Evolutionary conservation across 2,329 filamentous ascomycete genomes (phyloP).

Genomic region (Diaporthe sp.): DNA sequence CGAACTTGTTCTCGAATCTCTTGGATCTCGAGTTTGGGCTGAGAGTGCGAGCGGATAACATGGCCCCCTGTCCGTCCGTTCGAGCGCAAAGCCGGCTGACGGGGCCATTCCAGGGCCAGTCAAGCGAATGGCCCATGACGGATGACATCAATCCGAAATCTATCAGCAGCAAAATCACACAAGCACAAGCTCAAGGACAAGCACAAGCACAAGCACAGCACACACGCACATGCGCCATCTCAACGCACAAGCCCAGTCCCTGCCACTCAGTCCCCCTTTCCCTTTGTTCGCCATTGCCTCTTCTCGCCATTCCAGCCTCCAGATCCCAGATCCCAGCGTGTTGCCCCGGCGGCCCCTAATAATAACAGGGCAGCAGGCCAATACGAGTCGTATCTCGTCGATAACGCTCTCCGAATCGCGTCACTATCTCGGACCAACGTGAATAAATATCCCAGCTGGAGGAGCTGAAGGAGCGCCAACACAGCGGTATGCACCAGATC

Average conservation of each 20-base stretch:
- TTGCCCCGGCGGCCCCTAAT: constrained; percentile 27
- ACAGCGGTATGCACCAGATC: constrained; percentile 16
- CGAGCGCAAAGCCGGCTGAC: constrained; percentile 10
- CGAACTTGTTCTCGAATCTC: constrained; percentile 34
- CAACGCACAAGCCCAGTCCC: constrained; percentile 21
- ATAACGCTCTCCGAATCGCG: constrained; percentile 1
- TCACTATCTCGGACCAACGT: constrained; percentile 5
- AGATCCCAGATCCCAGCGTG: constrained; percentile 25
- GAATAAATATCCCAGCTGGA: constrained; percentile 28
- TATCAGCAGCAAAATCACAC: constrained; percentile 18
- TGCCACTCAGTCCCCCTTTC: neutral
- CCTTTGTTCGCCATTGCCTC: constrained; percentile 24
- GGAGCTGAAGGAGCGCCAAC: constrained; percentile 26
- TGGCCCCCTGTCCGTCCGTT: neutral
- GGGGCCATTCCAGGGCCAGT: constrained; percentile 6
- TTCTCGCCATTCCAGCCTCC: neutral
- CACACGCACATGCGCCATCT: neutral
- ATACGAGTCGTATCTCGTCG: constrained; percentile 17
- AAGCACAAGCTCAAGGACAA: constrained; percentile 3
- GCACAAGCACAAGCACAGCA: neutral
- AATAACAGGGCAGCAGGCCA: constrained; percentile 32
- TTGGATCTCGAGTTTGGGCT: constrained; percentile 3
- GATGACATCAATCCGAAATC: constrained; percentile 31
- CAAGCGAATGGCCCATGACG: constrained; percentile 14
- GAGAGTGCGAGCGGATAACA: constrained; percentile 8